Evolutionary conservation across 2,329 filamentous ascomycete genomes (phyloP).

Genomic region (Epichloe aotearoae): DNA sequence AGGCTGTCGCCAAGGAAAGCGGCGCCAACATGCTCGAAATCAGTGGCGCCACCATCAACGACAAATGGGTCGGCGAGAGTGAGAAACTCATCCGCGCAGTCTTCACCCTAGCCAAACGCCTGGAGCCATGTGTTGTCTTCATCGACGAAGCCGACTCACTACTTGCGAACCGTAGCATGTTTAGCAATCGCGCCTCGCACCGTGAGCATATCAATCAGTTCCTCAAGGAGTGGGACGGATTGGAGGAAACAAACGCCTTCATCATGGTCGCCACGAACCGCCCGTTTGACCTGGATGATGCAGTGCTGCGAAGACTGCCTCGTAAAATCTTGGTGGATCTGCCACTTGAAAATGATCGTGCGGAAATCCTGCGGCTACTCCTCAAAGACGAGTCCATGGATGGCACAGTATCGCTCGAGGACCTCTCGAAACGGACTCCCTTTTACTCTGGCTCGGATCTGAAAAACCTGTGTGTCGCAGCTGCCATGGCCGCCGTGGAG

Average conservation of each 20-base stretch:
- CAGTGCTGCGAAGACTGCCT: slow-evolving; percentile 64
- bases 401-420: slow-evolving; percentile 43
- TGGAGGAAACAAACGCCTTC: slow-evolving; percentile 70
- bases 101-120: slow-evolving; percentile 81
- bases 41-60: slow-evolving; percentile 80
- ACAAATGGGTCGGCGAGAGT: slow-evolving; percentile 91
- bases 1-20: slow-evolving; percentile 55
- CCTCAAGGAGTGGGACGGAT: slow-evolving; percentile 89
- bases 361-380: slow-evolving; percentile 58
- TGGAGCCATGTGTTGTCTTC: slow-evolving; percentile 87
- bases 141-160: slow-evolving; percentile 95
- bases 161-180: slow-evolving; percentile 61
- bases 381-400: slow-evolving; percentile 55
- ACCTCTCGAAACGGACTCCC: slow-evolving; percentile 53
- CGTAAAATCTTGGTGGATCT: slow-evolving; percentile 62
- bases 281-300: slow-evolving; percentile 87
- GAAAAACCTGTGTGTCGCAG: slow-evolving; percentile 70
- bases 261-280: slow-evolving; percentile 98
- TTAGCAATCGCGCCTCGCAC: slow-evolving; percentile 54
- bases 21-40: slow-evolving; percentile 72
- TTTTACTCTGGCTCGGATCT: slow-evolving; percentile 75
- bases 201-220: slow-evolving; percentile 95
- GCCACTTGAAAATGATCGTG: slow-evolving; percentile 51
- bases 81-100: slow-evolving; percentile 93
- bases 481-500: slow-evolving; percentile 64